Evolutionary conservation across 208 protist genomes (phyloP).

Genomic region (Vickermania ingenoplastis): DNA sequence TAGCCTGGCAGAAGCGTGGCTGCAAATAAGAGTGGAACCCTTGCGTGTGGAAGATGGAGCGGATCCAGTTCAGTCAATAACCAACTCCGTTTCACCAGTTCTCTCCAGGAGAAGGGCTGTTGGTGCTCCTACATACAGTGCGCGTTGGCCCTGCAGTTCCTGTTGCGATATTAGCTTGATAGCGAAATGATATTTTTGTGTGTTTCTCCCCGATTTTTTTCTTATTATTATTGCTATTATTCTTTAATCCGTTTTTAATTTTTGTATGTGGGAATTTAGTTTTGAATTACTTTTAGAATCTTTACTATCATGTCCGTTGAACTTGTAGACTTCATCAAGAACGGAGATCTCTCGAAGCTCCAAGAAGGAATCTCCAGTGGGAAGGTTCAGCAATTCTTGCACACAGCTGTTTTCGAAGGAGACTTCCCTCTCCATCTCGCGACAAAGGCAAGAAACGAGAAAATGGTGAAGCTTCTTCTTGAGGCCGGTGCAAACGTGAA

Average conservation of each 20-base stretch:
- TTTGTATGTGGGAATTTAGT: neutral
- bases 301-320: slow-evolving; percentile 35
- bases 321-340: slow-evolving; percentile 61
- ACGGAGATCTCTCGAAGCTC: slow-evolving; percentile 83
- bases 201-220: neutral
- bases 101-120: neutral
- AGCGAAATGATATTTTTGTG: neutral
- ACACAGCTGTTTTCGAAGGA: slow-evolving; percentile 16
- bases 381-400: slow-evolving; percentile 4
- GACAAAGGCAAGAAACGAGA: slow-evolving; percentile 6
- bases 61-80: neutral
- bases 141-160: too few species aligned
- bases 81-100: slow-evolving; percentile 11
- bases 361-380: slow-evolving; percentile 82
- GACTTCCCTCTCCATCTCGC: slow-evolving; percentile 46
- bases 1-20: slow-evolving; percentile 20
- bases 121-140: neutral
- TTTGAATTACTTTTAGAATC: neutral
- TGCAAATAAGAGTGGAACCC: neutral
- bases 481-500: slow-evolving; percentile 26
- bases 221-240: slow-evolving; percentile 1
- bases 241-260: slow-evolving; percentile 1
- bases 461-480: slow-evolving; percentile 29
- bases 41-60: neutral
- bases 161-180: too few species aligned